These are phyloP conservation scores for Manihot esculenta DNA, from an alignment of 441 rosid genomes.

Conservation along the genomic window DNA sequence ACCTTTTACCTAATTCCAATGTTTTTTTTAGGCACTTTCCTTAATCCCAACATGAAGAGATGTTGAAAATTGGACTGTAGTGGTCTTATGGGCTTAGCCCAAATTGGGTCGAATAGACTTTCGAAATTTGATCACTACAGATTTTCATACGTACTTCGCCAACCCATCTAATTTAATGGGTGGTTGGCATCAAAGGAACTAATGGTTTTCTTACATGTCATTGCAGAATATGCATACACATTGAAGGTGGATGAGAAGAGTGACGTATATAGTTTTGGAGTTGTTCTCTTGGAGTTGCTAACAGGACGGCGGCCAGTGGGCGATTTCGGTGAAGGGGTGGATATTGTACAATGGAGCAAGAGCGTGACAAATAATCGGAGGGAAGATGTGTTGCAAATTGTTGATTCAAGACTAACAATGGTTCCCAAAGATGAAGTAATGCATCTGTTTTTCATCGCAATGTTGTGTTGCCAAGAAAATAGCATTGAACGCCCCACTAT, in stretches of 20 bases:
- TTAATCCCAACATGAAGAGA: neutral
- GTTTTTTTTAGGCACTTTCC: neutral
- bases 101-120: no score
- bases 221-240: constrained; percentile 91
- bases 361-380: constrained; percentile 62
- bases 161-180: no score
- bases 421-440: constrained; percentile 77
- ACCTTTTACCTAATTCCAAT: neutral
- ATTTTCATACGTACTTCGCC: no score
- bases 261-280: constrained; percentile 95
- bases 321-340: constrained; percentile 92
- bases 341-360: constrained; percentile 92
- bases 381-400: constrained; percentile 65
- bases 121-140: no score
- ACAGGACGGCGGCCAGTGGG: constrained; percentile 88
- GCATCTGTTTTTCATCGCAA: constrained; percentile 85
- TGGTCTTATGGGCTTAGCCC: no score
- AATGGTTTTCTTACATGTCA: constrained; percentile 2
- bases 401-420: constrained; percentile 65
- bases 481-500: constrained; percentile 90
- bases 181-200: no score
- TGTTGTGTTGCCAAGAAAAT: constrained; percentile 86
- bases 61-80: no score
- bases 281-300: constrained; percentile 78
- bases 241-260: constrained; percentile 96